Evolutionary conservation across 257 asterid species (phyloP), one percentile per base, ranked within the genome.

Genomic region (Solanum medicagineum): DNA sequence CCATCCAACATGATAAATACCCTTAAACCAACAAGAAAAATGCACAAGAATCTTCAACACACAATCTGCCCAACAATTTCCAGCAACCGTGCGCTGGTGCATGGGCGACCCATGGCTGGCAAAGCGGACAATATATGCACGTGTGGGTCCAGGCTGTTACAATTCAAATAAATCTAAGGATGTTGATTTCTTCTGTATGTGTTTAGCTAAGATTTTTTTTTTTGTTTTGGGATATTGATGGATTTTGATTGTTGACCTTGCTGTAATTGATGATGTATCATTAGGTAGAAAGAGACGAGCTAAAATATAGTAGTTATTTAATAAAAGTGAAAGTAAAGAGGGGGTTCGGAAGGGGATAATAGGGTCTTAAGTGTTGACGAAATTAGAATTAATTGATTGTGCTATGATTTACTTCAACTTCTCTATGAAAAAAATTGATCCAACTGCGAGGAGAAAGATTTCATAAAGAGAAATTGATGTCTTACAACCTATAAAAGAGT

Each of bases 321-420:
- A 68, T 32, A 15, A 71, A 71, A 22, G 19, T 11, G 19, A 20
- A 73, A 45, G 7, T n/a, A 73, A 45, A 45, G 29, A 6, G 59
- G 59, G n/a, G 60, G 5, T 1, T 2, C 14, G 9, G 10, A 57
- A 20, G 26, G 19, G 6, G 6, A 73, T 7, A n/a, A 12, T 20
- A 11, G 56, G 56, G 20, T 44, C 55, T 20, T 42, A 45, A n/a
- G 20, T 45, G 57, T 44, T 73, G 20, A 73, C 20, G 56, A n/a
- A 73, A 57, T 73, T 73, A 13, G 17, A 73, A 16, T 73, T 8
- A 40, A 80, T 53, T 80, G 69, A 13, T 80, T 80, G 29, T 57
- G 49, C 26, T 47, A 57, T 17, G 69, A 26, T 17, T 54, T 55
- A 80, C 66, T n/a, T 19, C 16, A 13, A 80, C 53, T 80, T n/a